Evolutionary conservation across 148 eudicot species (phyloP).

Genomic region (Fagopyrum esculentum): DNA sequence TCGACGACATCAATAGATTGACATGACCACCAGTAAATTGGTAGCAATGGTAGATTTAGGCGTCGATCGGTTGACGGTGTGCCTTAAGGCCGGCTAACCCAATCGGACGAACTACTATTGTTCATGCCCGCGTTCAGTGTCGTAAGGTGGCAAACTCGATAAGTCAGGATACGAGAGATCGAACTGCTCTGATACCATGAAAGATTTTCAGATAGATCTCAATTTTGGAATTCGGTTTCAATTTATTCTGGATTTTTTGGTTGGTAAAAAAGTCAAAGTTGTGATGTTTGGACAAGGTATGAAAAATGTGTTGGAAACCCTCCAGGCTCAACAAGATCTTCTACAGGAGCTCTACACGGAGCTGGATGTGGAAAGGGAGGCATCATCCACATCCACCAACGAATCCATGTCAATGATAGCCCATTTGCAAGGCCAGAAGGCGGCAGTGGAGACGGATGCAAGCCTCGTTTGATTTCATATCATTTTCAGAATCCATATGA

Average conservation of each 20-base stretch:
- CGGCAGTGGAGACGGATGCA: constrained; percentile 81
- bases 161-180: too few relatives aligned
- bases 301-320: constrained; percentile 48
- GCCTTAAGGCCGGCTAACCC: too few relatives aligned
- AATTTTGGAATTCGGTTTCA: not conserved
- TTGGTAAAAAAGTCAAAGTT: not conserved
- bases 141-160: too few relatives aligned
- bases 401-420: constrained; percentile 84
- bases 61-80: too few relatives aligned
- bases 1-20: too few relatives aligned
- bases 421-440: constrained; percentile 83
- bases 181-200: too few relatives aligned
- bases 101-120: too few relatives aligned
- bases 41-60: too few relatives aligned
- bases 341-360: constrained; percentile 78
- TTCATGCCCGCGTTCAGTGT: too few relatives aligned
- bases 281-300: constrained; percentile 31
- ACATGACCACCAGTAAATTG: too few relatives aligned
- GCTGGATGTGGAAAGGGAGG: constrained; percentile 82
- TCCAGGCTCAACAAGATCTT: constrained; percentile 65
- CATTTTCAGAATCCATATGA: not conserved
- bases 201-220: not conserved
- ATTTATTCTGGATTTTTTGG: not conserved
- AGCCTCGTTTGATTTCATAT: constrained; percentile 21
- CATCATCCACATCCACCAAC: constrained; percentile 66